A percentile compares a stretch with the other conserved stretches of the same genome.
phyloP scores from a whole-genome alignment of 139 green algal species.

The Coccomyxa sp. region DNA sequence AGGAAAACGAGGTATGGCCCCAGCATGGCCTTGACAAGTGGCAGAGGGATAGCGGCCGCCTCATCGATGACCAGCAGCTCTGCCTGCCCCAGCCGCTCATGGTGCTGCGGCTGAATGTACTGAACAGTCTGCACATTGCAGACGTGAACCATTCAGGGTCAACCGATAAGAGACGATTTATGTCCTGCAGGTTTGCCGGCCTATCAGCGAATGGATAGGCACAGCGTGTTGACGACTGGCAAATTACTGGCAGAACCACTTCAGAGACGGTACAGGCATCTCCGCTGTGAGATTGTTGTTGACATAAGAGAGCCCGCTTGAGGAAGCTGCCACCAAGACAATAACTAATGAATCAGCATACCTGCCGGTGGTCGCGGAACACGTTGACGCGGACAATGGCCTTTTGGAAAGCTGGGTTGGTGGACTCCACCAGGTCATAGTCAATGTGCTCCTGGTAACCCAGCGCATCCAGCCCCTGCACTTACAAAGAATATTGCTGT shows the following conservation, averaged over 20 bases:
- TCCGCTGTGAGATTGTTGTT: too few relatives aligned
- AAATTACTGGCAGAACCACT: too few relatives aligned
- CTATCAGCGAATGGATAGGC: too few relatives aligned
- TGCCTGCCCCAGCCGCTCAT: slow-evolving; percentile 77
- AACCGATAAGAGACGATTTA: too few relatives aligned
- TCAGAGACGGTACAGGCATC: too few relatives aligned
- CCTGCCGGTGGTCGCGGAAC: slow-evolving; percentile 82
- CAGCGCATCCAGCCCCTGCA: slow-evolving; percentile 73
- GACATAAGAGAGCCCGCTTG: too few relatives aligned
- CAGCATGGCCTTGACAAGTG: slow-evolving; percentile 87
- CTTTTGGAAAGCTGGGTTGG: slow-evolving; percentile 86
- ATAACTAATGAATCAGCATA: background rate
- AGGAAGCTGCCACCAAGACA: too few relatives aligned
- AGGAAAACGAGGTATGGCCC: slow-evolving; percentile 98
- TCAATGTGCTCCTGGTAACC: slow-evolving; percentile 95
- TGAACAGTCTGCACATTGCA: slow-evolving; percentile 78
- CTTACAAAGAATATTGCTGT: too few relatives aligned
- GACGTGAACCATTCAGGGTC: background rate
- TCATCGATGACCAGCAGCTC: slow-evolving; percentile 99
- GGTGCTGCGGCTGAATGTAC: slow-evolving; percentile 95
- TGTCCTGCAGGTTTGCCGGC: too few relatives aligned
- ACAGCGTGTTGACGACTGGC: too few relatives aligned
- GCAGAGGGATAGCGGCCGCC: slow-evolving; percentile 93
- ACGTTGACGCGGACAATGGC: slow-evolving; percentile 92
- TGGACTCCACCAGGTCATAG: slow-evolving; percentile 94